Percentiles rank a stretch among this genome's conserved stretches.
phyloP scores from a whole-genome alignment of 2,329 filamentous ascomycete genomes.

The Ophiostoma populinum region DNA sequence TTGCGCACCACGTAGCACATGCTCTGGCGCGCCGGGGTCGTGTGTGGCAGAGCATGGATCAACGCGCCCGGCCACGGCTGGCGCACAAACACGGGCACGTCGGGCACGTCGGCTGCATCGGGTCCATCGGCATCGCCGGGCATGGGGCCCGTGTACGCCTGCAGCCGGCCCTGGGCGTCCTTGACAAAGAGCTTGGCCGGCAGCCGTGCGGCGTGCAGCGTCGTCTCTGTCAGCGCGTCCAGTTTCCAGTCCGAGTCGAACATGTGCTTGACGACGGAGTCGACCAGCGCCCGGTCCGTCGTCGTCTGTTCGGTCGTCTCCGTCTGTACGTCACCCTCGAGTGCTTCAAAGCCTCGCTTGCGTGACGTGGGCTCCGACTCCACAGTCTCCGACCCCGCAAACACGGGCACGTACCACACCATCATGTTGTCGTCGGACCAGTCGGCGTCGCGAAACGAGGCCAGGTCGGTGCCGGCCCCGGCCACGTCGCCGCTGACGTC shows the following conservation, averaged over 20 bases:
- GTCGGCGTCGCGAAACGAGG: slow-evolving; percentile 37
- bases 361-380: slow-evolving; percentile 10
- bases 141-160: slow-evolving; percentile 51
- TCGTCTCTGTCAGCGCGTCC: slow-evolving; percentile 50
- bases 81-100: slow-evolving; percentile 56
- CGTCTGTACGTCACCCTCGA: slow-evolving; percentile 12
- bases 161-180: slow-evolving; percentile 45
- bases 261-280: slow-evolving; percentile 54
- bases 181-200: slow-evolving; percentile 56
- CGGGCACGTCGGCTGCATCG: slow-evolving; percentile 25
- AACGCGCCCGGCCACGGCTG: slow-evolving; percentile 62
- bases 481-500: slow-evolving; percentile 15
- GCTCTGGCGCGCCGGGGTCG: slow-evolving; percentile 46
- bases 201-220: slow-evolving; percentile 46
- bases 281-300: slow-evolving; percentile 31
- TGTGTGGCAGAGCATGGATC: slow-evolving; percentile 48
- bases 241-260: slow-evolving; percentile 61
- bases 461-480: background rate
- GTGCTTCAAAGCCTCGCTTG: slow-evolving; percentile 17
- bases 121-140: slow-evolving; percentile 26
- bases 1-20: slow-evolving; percentile 77
- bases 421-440: slow-evolving; percentile 62
- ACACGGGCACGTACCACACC: slow-evolving; percentile 62
- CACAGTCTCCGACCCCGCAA: slow-evolving; percentile 12
- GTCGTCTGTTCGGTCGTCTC: background rate